phyloP scores from a whole-genome alignment of 352 stramenopile species.

The Thraustochytrium striatum region DNA sequence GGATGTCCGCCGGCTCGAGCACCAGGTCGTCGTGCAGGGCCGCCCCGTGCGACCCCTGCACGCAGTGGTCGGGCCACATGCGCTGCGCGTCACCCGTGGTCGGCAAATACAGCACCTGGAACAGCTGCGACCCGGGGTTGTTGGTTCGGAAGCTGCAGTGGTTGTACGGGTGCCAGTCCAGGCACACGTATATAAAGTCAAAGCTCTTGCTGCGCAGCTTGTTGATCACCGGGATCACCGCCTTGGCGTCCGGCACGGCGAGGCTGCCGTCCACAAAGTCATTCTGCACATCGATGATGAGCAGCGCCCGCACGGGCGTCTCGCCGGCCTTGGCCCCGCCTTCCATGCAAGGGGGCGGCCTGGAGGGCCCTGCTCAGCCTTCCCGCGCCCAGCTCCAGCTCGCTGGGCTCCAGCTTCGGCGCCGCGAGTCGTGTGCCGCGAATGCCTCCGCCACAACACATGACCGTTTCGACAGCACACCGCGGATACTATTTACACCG shows the following conservation, averaged over 20 bases:
- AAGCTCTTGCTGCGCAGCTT: constrained; percentile 1
- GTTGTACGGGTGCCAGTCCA: constrained; percentile 30
- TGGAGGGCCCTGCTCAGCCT: too few relatives aligned
- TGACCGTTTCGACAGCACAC: too few relatives aligned
- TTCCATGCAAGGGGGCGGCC: too few relatives aligned
- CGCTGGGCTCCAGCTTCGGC: too few relatives aligned
- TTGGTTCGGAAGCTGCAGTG: constrained; percentile 2
- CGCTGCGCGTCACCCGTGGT: neutral
- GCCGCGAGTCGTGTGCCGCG: too few relatives aligned
- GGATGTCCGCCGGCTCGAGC: neutral
- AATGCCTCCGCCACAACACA: too few relatives aligned
- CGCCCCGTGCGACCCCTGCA: constrained; percentile 9
- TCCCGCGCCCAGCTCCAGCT: too few relatives aligned
- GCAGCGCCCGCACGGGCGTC: neutral
- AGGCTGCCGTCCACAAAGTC: constrained; percentile 22
- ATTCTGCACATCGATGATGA: constrained; percentile 36
- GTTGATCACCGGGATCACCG: neutral
- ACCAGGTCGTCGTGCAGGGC: neutral
- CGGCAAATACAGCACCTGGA: neutral
- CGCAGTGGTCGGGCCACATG: constrained; percentile 28
- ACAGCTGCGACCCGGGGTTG: neutral
- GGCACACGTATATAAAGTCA: neutral
- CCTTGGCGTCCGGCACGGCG: neutral
- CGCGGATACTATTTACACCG: too few relatives aligned
- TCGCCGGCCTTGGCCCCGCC: too few relatives aligned